Base-by-base conservation (phyloP, 2,329 filamentous ascomycete genomes). In the Colletotrichum sp. region DNA sequence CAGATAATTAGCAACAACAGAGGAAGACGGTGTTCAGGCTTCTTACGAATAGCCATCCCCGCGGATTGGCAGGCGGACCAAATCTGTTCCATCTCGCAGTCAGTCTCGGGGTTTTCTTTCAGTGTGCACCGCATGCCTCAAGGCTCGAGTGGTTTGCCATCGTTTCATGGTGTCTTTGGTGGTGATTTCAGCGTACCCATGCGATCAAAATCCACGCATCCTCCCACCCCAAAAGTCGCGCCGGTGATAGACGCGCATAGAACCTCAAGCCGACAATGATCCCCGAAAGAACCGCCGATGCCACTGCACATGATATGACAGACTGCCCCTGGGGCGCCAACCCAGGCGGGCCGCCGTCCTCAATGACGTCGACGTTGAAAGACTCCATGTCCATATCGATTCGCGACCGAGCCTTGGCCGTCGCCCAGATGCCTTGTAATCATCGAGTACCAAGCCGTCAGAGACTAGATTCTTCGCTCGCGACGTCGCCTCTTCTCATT, bases 241-340 rank as follows among this genome's bases (percentile, higher is more conserved):
- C 64, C 5, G 72, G 60, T 12, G 48, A 64, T 3, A 73, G 38
- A 6, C 75, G 71, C 10, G 72, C 68, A 32, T 70, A 77, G 32
- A 77, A 77, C 2, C 75, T 38, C 61, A 77, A 26, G 10, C 67
- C 72, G 32, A 77, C 66, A 5, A 75, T 43, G 5, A 77, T 26
- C 2, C 71, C 75, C 16, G 75, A 60, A 6, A 77, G n/a, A 8
- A 21, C 71, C 1, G 64, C 43, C 21, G 58, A 16, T 15, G 65
- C 52, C 4, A 67, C 43, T 36, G 72, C 32, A n/a, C 66, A 74
- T 2, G 63, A 72, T 8, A 77, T 77, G 38, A 77, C 67, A 18
- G 60, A 66, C 55, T 73, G 38, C 8, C 65, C 71, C 6, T 58
- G 55, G 15, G 71, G 65, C 8, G 71, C 52, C 13, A 73, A 10